phyloP scores from a whole-genome alignment of 331 rosid species.

The Acacia pycnantha region DNA sequence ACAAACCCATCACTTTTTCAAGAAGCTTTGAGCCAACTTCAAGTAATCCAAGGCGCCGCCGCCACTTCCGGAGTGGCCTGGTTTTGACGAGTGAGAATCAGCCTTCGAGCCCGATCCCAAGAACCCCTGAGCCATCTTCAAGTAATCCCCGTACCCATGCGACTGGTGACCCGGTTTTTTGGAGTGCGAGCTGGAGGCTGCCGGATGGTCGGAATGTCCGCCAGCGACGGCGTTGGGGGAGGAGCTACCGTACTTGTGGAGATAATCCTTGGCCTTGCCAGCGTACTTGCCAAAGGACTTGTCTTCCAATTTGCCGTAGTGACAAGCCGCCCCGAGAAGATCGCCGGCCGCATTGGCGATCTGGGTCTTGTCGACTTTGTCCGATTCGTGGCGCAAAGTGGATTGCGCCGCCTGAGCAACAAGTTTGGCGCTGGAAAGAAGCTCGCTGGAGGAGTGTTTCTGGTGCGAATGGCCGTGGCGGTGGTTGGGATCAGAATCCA shows the following conservation, averaged over 20 bases:
- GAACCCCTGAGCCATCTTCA: neutral
- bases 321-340: conserved; percentile 55
- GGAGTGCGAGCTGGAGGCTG: neutral
- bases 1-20: neutral
- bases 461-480: conserved; percentile 12
- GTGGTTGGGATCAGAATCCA: neutral
- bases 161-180: conserved; percentile 7
- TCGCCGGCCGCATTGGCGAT: conserved; percentile 62
- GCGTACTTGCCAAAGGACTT: conserved; percentile 50
- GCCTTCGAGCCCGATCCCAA: too few species aligned
- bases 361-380: conserved; percentile 52
- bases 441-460: conserved; percentile 42
- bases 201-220: neutral
- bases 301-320: conserved; percentile 58
- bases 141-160: neutral
- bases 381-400: conserved; percentile 21
- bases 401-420: conserved; percentile 56
- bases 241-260: conserved; percentile 20
- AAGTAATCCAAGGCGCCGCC: too few species aligned
- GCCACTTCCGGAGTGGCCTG: too few species aligned
- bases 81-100: too few species aligned
- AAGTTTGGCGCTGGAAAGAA: conserved; percentile 58
- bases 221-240: neutral
- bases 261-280: conserved; percentile 58
- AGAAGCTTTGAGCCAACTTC: neutral